A percentile compares a stretch with the other conserved stretches of the same genome.
Conservation (phyloP, 805 yeast species). For the Hanseniaspora lachancei region DNA sequence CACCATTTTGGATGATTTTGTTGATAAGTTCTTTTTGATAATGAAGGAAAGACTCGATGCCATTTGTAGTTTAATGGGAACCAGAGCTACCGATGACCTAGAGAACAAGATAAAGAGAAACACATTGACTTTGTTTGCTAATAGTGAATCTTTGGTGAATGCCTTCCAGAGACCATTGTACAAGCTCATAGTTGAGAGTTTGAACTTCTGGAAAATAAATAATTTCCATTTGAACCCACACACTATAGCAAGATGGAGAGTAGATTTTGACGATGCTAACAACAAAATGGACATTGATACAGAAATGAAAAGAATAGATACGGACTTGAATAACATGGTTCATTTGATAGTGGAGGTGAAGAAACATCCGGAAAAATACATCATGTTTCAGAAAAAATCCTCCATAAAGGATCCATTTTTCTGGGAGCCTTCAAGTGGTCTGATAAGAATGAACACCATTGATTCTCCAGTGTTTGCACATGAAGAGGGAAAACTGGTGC, state of each 20-base stretch:
- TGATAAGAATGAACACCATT: not conserved
- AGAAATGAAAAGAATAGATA: constrained; percentile 4
- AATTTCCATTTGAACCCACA: constrained; percentile 1
- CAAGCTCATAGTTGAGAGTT: not conserved
- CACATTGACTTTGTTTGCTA: not conserved
- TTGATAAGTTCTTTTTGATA: not conserved
- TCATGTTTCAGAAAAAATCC: not conserved
- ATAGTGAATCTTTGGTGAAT: not conserved
- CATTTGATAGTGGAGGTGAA: not conserved
- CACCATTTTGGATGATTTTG: not conserved
- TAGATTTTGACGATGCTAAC: not conserved
- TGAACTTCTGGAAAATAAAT: constrained; percentile 12
- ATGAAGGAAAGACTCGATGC: not conserved
- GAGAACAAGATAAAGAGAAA: not conserved
- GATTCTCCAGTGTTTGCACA: not conserved
- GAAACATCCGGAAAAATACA: not conserved
- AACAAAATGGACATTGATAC: not conserved
- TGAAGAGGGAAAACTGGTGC: not conserved
- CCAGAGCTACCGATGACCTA: not conserved
- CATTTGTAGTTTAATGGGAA: not conserved
- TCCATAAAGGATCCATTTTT: not conserved
- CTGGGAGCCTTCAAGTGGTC: not conserved
- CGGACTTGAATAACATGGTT: not conserved
- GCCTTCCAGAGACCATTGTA: constrained; percentile 5
- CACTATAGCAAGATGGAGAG: not conserved